phyloP scores from a whole-genome alignment of 805 yeast genomes.

The Wickerhamomyces kurtzmanii region DNA sequence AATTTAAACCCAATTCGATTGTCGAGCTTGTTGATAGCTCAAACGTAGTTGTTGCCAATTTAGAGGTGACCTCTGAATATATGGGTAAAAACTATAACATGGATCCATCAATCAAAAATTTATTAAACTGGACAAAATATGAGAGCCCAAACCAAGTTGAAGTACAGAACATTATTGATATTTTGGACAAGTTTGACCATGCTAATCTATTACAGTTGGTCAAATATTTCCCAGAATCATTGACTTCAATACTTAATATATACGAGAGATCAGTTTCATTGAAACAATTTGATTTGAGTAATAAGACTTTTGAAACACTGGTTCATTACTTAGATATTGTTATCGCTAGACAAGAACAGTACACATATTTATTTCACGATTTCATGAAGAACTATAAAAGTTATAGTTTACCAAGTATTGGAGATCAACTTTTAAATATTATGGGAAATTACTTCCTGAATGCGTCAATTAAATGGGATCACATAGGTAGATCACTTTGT shows the following conservation, averaged over 20 bases:
- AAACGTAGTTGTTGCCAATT: constrained; percentile 32
- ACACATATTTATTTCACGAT: constrained; percentile 43
- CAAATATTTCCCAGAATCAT: constrained; percentile 52
- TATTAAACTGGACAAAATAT: constrained; percentile 44
- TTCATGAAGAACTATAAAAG: constrained; percentile 26
- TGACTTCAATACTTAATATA: constrained; percentile 28
- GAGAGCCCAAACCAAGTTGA: no score
- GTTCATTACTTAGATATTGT: constrained; percentile 54
- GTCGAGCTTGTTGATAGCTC: no score
- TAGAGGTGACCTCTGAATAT: constrained; percentile 51
- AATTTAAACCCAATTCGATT: no score
- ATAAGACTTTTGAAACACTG: constrained; percentile 40
- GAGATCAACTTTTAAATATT: constrained; percentile 36
- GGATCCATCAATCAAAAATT: constrained; percentile 41
- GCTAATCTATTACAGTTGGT: constrained; percentile 44
- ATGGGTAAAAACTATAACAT: constrained; percentile 60
- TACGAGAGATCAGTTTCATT: constrained; percentile 14
- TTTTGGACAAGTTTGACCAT: constrained; percentile 40
- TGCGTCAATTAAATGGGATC: constrained; percentile 48
- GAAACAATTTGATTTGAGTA: constrained; percentile 16
- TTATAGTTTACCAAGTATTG: constrained; percentile 35
- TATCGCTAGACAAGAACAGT: constrained; percentile 57
- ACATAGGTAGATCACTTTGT: constrained; percentile 54
- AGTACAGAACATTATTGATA: constrained; percentile 33
- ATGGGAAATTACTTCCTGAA: constrained; percentile 36